Percentiles rank a stretch among this genome's conserved stretches.
phyloP scores from a whole-genome alignment of 78 protist species.

The Chrysochromulina parva region DNA sequence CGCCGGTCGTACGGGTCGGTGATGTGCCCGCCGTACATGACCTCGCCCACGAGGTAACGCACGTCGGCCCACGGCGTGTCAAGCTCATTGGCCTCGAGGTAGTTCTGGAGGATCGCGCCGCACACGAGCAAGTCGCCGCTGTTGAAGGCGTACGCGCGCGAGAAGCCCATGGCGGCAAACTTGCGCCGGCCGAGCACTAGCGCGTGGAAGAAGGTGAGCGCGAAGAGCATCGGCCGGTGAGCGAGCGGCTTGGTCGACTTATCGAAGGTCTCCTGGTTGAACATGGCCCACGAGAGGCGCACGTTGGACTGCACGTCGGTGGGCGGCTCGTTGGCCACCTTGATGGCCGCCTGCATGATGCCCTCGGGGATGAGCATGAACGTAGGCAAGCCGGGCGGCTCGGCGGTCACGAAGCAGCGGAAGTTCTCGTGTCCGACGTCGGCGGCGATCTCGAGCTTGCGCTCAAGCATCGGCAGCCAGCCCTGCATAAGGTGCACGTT shows the following conservation, averaged over 20 bases:
- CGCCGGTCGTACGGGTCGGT: slow-evolving; percentile 56
- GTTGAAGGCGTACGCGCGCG: slow-evolving; percentile 46
- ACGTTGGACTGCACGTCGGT: slow-evolving; percentile 53
- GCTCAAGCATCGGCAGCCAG: slow-evolving; percentile 70
- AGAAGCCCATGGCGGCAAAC: slow-evolving; percentile 75
- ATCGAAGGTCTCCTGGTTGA: slow-evolving; percentile 55
- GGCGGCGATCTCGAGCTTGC: slow-evolving; percentile 51
- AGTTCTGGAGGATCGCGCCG: slow-evolving; percentile 39
- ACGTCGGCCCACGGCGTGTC: slow-evolving; percentile 63
- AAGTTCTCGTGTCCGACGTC: slow-evolving; percentile 48
- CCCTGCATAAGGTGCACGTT: slow-evolving; percentile 64
- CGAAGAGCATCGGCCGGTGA: slow-evolving; percentile 53
- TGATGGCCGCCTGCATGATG: slow-evolving; percentile 61
- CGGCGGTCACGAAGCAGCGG: slow-evolving; percentile 73
- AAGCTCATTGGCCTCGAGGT: slow-evolving; percentile 42
- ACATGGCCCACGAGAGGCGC: slow-evolving; percentile 46
- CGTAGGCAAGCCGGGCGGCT: slow-evolving; percentile 47
- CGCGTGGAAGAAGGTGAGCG: slow-evolving; percentile 70
- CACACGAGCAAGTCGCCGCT: slow-evolving; percentile 51
- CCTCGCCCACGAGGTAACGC: slow-evolving; percentile 53
- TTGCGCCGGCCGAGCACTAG: slow-evolving; percentile 81
- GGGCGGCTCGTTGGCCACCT: slow-evolving; percentile 76
- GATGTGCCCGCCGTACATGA: slow-evolving; percentile 73
- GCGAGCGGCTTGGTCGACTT: slow-evolving; percentile 34
- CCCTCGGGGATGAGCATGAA: slow-evolving; percentile 53